These are phyloP conservation scores for Pachysandra terminalis DNA, from an alignment of 164 flowering plant genomes.

Conservation along the genomic window DNA sequence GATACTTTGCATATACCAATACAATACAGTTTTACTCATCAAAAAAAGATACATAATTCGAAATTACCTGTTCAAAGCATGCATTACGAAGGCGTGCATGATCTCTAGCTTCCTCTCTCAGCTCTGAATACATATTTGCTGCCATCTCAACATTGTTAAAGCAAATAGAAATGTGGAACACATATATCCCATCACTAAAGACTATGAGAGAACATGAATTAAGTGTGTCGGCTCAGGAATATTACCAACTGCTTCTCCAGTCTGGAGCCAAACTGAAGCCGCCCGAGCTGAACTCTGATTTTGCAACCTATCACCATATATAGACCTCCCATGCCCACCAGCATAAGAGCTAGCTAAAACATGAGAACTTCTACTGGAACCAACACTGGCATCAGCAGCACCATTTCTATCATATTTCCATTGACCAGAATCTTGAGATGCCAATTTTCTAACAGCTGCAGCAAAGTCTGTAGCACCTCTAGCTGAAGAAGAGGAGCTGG, in stretches of 20 bases:
- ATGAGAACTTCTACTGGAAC: slow-evolving; percentile 81
- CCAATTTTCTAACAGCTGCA: slow-evolving; percentile 80
- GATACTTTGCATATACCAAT: too few relatives aligned
- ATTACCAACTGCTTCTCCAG: slow-evolving; percentile 99
- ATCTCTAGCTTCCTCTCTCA: slow-evolving; percentile 94
- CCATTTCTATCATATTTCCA: slow-evolving; percentile 84
- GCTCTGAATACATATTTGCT: slow-evolving; percentile 88
- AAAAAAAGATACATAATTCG: too few relatives aligned
- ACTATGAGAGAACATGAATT: slow-evolving; percentile 8
- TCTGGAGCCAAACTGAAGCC: slow-evolving; percentile 92
- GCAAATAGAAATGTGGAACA: slow-evolving; percentile 26
- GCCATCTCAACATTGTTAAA: slow-evolving; percentile 53
- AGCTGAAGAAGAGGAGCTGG: slow-evolving; percentile 50
- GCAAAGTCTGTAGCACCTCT: slow-evolving; percentile 82
- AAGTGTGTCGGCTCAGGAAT: slow-evolving; percentile 19
- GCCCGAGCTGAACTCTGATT: slow-evolving; percentile 57
- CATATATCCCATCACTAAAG: slow-evolving; percentile 11
- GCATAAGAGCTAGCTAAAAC: slow-evolving; percentile 45
- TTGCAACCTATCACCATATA: slow-evolving; percentile 57
- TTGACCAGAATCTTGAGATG: slow-evolving; percentile 69
- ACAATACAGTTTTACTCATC: too few relatives aligned
- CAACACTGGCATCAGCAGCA: slow-evolving; percentile 46
- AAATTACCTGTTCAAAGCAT: slow-evolving; percentile 88
- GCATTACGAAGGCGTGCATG: slow-evolving; percentile 92
- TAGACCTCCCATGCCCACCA: slow-evolving; percentile 50